Percentiles rank a stretch among this genome's conserved stretches.
phyloP scores from a whole-genome alignment of 257 asterid genomes.

The Jasminum sambac region DNA sequence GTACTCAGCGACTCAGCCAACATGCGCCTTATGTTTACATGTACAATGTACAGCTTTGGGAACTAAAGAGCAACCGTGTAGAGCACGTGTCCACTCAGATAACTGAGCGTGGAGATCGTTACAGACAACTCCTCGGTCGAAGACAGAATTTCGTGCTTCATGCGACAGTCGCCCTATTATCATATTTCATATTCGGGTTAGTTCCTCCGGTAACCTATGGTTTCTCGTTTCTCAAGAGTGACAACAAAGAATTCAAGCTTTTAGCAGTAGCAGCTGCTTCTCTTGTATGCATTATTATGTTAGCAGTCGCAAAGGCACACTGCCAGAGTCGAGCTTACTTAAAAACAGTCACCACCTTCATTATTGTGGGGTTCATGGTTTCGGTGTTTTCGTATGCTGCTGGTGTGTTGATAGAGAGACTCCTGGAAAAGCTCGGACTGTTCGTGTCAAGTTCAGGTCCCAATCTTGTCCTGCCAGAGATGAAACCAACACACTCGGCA shows the following conservation, averaged over 20 bases:
- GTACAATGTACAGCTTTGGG: constrained; percentile 43
- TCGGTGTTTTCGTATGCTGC: constrained; percentile 67
- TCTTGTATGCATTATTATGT: constrained; percentile 50
- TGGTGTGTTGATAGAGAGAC: constrained; percentile 50
- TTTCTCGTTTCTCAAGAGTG: constrained; percentile 62
- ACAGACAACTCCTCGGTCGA: constrained; percentile 64
- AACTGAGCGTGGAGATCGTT: constrained; percentile 48
- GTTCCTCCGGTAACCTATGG: constrained; percentile 63
- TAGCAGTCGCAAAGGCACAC: constrained; percentile 48
- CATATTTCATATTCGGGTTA: constrained; percentile 67
- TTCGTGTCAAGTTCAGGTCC: constrained; percentile 45
- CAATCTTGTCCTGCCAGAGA: constrained; percentile 25
- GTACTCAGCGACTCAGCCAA: background rate
- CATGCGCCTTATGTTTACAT: background rate
- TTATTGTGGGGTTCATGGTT: constrained; percentile 52
- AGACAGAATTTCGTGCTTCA: constrained; percentile 65
- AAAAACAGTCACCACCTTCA: constrained; percentile 43
- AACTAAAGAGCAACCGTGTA: constrained; percentile 41
- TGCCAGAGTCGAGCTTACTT: constrained; percentile 52
- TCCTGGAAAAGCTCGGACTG: constrained; percentile 55
- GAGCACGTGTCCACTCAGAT: constrained; percentile 40
- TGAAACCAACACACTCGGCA: constrained; percentile 23
- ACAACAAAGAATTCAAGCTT: constrained; percentile 70
- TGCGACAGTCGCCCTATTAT: constrained; percentile 43
- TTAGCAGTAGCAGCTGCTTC: constrained; percentile 57